Conservation (phyloP, 164 flowering plant species). For the Vitis riparia region DNA sequence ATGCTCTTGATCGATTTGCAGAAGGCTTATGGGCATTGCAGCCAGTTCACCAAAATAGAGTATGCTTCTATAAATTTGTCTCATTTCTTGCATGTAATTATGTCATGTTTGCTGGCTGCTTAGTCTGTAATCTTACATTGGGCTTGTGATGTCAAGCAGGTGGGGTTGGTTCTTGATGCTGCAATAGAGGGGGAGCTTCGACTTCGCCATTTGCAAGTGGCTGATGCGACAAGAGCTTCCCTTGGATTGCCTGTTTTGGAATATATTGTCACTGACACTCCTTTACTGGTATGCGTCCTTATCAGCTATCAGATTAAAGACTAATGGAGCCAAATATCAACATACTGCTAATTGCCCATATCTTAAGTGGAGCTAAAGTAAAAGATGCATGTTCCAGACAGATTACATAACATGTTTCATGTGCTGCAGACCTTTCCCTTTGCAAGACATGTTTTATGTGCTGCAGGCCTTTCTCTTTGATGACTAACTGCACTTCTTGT, state of each 20-base stretch:
- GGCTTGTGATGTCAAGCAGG: conserved; percentile 38
- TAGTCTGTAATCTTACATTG: background rate
- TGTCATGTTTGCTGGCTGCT: background rate
- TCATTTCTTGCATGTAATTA: background rate
- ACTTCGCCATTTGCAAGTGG: conserved; percentile 81
- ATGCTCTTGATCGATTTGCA: conserved; percentile 88
- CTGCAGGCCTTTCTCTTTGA: no score
- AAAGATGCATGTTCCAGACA: no score
- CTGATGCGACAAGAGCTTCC: conserved; percentile 88
- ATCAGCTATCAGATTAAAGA: background rate
- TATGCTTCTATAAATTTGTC: conserved; percentile 9
- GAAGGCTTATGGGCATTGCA: conserved; percentile 71
- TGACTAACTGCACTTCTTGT: no score
- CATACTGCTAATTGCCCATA: background rate
- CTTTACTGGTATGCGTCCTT: conserved; percentile 48
- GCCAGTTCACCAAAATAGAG: conserved; percentile 87
- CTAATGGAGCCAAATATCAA: background rate
- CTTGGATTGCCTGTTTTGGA: conserved; percentile 85
- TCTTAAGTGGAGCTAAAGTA: background rate
- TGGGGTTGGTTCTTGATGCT: conserved; percentile 85
- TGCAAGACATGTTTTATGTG: no score
- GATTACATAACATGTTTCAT: no score
- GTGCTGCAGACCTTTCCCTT: no score
- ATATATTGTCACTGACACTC: conserved; percentile 70
- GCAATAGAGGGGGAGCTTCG: conserved; percentile 80